Conservation (phyloP, 1,284 basidiomycete genomes). For the Rhodotorula sp. region DNA sequence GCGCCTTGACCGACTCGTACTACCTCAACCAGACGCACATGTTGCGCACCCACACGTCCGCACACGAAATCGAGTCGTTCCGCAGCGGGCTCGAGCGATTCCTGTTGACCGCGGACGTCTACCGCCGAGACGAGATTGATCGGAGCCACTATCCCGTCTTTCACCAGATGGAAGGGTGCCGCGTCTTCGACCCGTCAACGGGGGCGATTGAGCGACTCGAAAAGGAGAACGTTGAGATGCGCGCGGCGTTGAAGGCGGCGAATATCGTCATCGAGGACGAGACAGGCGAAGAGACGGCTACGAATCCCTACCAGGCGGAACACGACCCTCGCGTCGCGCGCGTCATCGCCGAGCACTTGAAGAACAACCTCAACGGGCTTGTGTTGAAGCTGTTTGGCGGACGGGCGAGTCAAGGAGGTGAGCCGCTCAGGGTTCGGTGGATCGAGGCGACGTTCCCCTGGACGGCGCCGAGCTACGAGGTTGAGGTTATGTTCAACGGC, state of each 20-base stretch:
- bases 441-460: slow-evolving; percentile 98
- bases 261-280: slow-evolving; percentile 84
- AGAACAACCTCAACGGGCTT: slow-evolving; percentile 84
- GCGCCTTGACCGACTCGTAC: slow-evolving; percentile 87
- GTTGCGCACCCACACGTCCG: slow-evolving; percentile 95
- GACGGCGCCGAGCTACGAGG: slow-evolving; percentile 95
- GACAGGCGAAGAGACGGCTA: slow-evolving; percentile 62
- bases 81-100: slow-evolving; percentile 70
- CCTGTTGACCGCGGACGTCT: slow-evolving; percentile 97
- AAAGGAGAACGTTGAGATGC: slow-evolving; percentile 58
- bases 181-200: slow-evolving; percentile 60
- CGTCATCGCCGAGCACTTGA: slow-evolving; percentile 78
- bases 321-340: slow-evolving; percentile 72
- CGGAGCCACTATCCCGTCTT: slow-evolving; percentile 95
- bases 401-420: slow-evolving; percentile 31
- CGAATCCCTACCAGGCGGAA: slow-evolving; percentile 75
- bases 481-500: slow-evolving; percentile 93
- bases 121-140: slow-evolving; percentile 97
- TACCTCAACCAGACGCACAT: slow-evolving; percentile 87
- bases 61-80: slow-evolving; percentile 95
- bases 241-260: slow-evolving; percentile 60
- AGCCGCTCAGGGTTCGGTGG: slow-evolving; percentile 85
- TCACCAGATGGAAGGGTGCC: slow-evolving; percentile 96
- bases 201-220: slow-evolving; percentile 43
- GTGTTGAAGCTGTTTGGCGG: slow-evolving; percentile 77